Conservation (phyloP, 352 stramenopile genomes). For the Saprolegnia parasitica region DNA sequence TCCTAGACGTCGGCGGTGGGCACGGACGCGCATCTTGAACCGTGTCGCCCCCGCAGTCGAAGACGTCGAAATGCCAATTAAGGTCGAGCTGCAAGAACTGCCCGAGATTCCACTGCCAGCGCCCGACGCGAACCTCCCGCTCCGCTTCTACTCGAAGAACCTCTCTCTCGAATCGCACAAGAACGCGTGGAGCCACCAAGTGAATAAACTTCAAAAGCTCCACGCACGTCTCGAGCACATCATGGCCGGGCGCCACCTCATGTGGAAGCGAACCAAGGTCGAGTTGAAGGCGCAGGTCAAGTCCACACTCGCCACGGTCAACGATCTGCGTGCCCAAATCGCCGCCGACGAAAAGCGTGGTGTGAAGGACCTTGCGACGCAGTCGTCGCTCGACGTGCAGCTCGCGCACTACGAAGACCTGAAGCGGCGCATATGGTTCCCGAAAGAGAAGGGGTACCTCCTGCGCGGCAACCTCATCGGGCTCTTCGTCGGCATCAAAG, state of each 20-base stretch:
- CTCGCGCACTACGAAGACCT: constrained; percentile 63
- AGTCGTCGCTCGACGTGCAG: neutral
- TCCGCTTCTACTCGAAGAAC: neutral
- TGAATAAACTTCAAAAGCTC: neutral
- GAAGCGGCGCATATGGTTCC: constrained; percentile 63
- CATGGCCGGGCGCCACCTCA: neutral
- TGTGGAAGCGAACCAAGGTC: constrained; percentile 13
- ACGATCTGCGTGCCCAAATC: neutral
- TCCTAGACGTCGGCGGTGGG: constrained; percentile 45
- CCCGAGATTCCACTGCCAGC: neutral
- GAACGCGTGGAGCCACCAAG: neutral
- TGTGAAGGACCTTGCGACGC: neutral
- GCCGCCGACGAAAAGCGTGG: neutral
- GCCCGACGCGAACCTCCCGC: neutral
- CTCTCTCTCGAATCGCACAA: neutral
- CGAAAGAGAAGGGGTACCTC: constrained; percentile 64
- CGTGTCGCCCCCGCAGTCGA: neutral
- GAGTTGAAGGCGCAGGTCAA: constrained; percentile 7
- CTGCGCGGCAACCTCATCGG: constrained; percentile 72
- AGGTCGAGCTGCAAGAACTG: neutral
- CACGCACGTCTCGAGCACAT: constrained; percentile 11
- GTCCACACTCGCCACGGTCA: neutral
- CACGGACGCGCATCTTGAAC: constrained; percentile 45
- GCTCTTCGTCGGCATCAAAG: constrained; percentile 69
- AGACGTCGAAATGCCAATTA: neutral